Evolutionary conservation across 2,329 filamentous ascomycete genomes (phyloP).

Genomic region (Botrytis porri): DNA sequence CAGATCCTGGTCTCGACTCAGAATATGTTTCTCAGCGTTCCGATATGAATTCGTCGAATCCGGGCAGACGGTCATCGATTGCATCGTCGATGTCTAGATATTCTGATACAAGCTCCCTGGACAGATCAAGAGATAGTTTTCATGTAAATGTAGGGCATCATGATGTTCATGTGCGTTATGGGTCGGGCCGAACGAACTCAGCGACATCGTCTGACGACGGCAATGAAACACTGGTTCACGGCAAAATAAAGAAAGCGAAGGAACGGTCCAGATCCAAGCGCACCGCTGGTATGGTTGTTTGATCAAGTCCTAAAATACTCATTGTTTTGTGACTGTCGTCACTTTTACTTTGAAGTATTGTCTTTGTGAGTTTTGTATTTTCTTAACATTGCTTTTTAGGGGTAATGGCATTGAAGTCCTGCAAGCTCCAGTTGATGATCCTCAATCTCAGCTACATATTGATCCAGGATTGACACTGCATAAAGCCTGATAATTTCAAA

Average conservation of each 20-base stretch:
- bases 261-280: too few relatives aligned
- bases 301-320: too few relatives aligned
- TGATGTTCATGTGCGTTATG: not conserved
- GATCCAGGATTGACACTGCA: too few relatives aligned
- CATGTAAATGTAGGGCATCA: not conserved
- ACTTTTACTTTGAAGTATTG: not conserved
- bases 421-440: not conserved
- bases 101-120: not conserved
- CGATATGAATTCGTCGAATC: not conserved
- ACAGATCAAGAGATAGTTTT: not conserved
- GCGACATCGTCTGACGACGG: not conserved
- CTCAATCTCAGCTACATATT: not conserved
- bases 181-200: not conserved
- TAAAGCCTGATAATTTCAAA: not conserved
- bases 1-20: not conserved
- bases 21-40: not conserved
- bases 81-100: not conserved
- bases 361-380: not conserved
- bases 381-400: fast-evolving
- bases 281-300: not conserved
- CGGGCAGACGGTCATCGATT: not conserved
- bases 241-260: not conserved
- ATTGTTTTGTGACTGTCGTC: not conserved
- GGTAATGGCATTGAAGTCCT: not conserved
- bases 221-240: not conserved